Evolutionary conservation across 2,329 filamentous ascomycete species (phyloP), one percentile per base, ranked within the genome.

Genomic region (Ploettnerulaceae sp.): DNA sequence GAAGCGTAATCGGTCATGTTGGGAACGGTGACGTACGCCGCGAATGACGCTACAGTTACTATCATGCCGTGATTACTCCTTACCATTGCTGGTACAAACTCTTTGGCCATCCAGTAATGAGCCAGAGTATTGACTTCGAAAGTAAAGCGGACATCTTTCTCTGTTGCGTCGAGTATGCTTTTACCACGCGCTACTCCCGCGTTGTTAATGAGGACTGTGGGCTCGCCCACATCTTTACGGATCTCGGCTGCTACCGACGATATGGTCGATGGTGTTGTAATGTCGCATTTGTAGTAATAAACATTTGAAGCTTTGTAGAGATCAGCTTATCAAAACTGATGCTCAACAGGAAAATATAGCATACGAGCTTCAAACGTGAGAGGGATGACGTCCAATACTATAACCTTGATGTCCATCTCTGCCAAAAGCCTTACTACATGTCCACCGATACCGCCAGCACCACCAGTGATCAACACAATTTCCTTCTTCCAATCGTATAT

Each of bases 381-480:
- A 15, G 44, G 22, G 57, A 84, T 79, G 25, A 87, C 73, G 66
- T 91, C 86, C 26, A 90, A 63, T 2, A 89, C 81, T 0, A 82
- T 82, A 25, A 89, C 82, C 54, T 77, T 84, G 55, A 86, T 71
- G 1, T 76, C 77, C 50, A 68, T 70, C 61, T 81, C 76, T 0
- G 79, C 81, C n/a, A 93, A 70, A 43, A 82, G 64, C 53, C 74
- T 71, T 11, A 84, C 84, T 3, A 88, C 73, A 28, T 75, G 68
- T 15, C 75, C 77, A 11, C 86, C 86, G 58, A 91, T 89, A 0
- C 86, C 86, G 46, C 79, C 78, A 32, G 82, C 80, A 6, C 86
- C 86, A 6, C 87, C 86, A 0, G 86, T 90, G 15, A 90, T 73
- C 33, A 89, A 69, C 2, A 86, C 81, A 40, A 89, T 73, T 67